phyloP scores from a whole-genome alignment of 2,329 filamentous ascomycete species.

The Zarea fungicola region DNA sequence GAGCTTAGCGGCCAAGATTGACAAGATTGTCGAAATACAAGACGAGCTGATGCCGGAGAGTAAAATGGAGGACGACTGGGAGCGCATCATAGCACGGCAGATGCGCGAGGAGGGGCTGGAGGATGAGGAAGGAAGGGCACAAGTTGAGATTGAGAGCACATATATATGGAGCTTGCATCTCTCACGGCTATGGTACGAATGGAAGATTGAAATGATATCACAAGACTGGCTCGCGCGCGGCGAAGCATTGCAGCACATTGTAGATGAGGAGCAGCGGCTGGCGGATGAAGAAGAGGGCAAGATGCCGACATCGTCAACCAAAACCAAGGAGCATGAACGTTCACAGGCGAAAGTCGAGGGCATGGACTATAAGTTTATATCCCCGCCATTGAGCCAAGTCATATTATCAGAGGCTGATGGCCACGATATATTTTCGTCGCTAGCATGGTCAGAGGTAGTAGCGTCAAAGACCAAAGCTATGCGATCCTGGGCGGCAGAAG shows the following conservation, averaged over 20 bases:
- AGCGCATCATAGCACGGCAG: slow-evolving; percentile 29
- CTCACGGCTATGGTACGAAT: slow-evolving; percentile 26
- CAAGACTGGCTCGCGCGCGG: slow-evolving; percentile 37
- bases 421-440: slow-evolving; percentile 4
- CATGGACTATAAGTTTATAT: neutral
- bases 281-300: slow-evolving; percentile 20
- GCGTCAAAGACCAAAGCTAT: neutral
- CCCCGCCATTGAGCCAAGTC: neutral
- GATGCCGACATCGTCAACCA: neutral
- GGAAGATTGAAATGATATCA: slow-evolving; percentile 26
- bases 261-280: slow-evolving; percentile 32
- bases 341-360: neutral
- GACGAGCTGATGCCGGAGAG: slow-evolving; percentile 30
- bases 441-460: neutral
- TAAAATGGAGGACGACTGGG: slow-evolving; percentile 45
- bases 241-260: slow-evolving; percentile 34
- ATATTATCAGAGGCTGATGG: neutral
- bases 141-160: too few relatives aligned
- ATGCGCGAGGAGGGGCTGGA: slow-evolving; percentile 17
- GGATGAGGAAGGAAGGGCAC: slow-evolving; percentile 1
- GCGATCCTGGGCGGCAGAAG: neutral
- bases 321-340: neutral
- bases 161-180: slow-evolving; percentile 29
- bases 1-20: slow-evolving; percentile 37
- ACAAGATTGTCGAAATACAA: slow-evolving; percentile 32